phyloP scores from a whole-genome alignment of 1,284 basidiomycete genomes.

The Sporisorium exsertum region DNA sequence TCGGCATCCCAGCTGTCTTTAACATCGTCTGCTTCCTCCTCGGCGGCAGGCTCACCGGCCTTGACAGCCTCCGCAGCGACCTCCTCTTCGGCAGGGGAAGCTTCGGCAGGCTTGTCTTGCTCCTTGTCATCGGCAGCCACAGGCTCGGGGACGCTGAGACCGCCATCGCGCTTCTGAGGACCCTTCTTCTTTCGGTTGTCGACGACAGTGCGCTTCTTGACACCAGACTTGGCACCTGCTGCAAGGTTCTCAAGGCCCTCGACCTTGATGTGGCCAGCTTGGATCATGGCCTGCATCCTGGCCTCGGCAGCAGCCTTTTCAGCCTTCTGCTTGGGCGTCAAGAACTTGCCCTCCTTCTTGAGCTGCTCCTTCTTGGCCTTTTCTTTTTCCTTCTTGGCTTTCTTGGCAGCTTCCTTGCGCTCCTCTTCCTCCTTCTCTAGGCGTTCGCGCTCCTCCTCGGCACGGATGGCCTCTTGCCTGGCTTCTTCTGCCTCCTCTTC shows the following conservation, averaged over 20 bases:
- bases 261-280: constrained; percentile 84
- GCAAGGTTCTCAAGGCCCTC: constrained; percentile 79
- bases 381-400: constrained; percentile 67
- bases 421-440: constrained; percentile 66
- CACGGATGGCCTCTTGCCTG: constrained; percentile 59
- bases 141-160: constrained; percentile 49
- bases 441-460: constrained; percentile 66
- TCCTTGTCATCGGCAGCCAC: constrained; percentile 29
- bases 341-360: constrained; percentile 67
- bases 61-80: constrained; percentile 65
- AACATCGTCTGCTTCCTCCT: constrained; percentile 59
- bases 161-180: constrained; percentile 72
- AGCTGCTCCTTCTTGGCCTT: constrained; percentile 67
- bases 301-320: constrained; percentile 91
- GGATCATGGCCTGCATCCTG: constrained; percentile 88
- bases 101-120: constrained; percentile 12
- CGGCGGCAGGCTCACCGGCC: constrained; percentile 62
- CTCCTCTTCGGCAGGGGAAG: constrained; percentile 32
- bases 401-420: constrained; percentile 65
- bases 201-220: constrained; percentile 75
- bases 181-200: constrained; percentile 85
- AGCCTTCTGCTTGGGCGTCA: constrained; percentile 84
- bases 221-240: constrained; percentile 66
- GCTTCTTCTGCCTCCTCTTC: constrained; percentile 64
- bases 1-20: constrained; percentile 43